Evolutionary conservation across 768 basidiomycete species (phyloP).

Genomic region (Cyathus striatus): DNA sequence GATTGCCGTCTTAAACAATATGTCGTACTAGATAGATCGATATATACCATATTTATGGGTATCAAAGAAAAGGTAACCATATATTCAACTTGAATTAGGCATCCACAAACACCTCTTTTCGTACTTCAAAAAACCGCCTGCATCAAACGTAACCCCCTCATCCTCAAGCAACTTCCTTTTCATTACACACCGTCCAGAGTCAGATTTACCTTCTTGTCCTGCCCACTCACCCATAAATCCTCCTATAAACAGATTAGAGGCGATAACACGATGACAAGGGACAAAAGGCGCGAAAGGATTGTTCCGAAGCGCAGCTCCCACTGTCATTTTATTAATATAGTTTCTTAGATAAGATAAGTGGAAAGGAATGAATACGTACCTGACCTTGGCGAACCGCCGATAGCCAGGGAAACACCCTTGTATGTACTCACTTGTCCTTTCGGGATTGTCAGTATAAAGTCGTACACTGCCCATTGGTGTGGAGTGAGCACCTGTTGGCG

Average conservation of each 20-base stretch:
- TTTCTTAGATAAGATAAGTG: background rate
- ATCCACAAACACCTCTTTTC: too few species aligned
- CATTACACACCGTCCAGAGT: too few species aligned
- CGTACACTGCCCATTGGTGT: conserved; percentile 61
- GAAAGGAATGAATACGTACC: conserved; percentile 28
- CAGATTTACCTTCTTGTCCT: too few species aligned
- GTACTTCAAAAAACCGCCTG: too few species aligned
- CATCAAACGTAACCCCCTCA: too few species aligned
- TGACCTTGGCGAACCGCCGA: conserved; percentile 62
- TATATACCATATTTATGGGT: too few species aligned
- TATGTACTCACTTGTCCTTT: conserved; percentile 51
- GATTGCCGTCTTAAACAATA: too few species aligned
- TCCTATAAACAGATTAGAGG: conserved; percentile 53
- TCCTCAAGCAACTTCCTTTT: too few species aligned
- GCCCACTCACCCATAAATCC: conserved; percentile 66
- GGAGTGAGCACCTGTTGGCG: too few species aligned
- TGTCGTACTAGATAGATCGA: too few species aligned
- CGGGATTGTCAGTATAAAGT: conserved; percentile 44
- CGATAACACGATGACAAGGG: conserved; percentile 69
- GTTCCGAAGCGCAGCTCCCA: conserved; percentile 56
- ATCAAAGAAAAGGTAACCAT: too few species aligned
- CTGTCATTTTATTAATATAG: conserved; percentile 20
- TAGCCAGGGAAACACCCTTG: conserved; percentile 41
- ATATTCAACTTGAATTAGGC: too few species aligned
- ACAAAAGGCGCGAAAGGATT: conserved; percentile 67